phyloP scores from a whole-genome alignment of 257 asterid genomes.

The Nicotiana sylvestris region DNA sequence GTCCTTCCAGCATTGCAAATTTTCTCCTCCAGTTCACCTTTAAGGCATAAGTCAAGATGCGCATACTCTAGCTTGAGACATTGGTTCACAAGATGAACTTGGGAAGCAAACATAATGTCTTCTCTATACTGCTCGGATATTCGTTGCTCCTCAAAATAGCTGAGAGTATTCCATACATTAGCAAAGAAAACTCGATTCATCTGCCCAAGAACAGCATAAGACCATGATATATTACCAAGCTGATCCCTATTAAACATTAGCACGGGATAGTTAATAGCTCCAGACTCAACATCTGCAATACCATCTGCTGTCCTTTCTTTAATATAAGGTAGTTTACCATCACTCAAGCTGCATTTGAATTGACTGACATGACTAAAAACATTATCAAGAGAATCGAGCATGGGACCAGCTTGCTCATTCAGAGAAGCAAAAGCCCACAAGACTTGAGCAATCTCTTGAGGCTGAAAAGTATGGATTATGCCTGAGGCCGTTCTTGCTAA shows the following conservation, averaged over 20 bases:
- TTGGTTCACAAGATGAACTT: conserved; percentile 67
- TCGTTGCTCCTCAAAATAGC: conserved; percentile 52
- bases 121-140: conserved; percentile 64
- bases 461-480: conserved; percentile 59
- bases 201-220: conserved; percentile 82
- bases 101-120: conserved; percentile 84
- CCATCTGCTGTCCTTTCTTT: conserved; percentile 24
- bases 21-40: conserved; percentile 53
- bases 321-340: conserved; percentile 28
- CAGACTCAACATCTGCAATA: conserved; percentile 2
- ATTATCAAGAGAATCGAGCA: conserved; percentile 67
- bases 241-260: conserved; percentile 62
- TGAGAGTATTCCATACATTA: conserved; percentile 55
- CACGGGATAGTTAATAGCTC: conserved; percentile 14
- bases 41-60: conserved; percentile 50
- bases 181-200: conserved; percentile 52
- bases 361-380: conserved; percentile 37
- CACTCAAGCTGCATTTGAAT: conserved; percentile 29
- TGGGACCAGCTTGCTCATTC: conserved; percentile 55
- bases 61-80: conserved; percentile 71
- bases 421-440: conserved; percentile 97
- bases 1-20: conserved; percentile 62
- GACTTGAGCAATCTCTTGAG: conserved; percentile 85
- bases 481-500: conserved; percentile 58
- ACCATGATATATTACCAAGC: conserved; percentile 81